Evolutionary conservation across 768 basidiomycete species (phyloP).

Genomic region (Naganishia vaughanmartiniae): DNA sequence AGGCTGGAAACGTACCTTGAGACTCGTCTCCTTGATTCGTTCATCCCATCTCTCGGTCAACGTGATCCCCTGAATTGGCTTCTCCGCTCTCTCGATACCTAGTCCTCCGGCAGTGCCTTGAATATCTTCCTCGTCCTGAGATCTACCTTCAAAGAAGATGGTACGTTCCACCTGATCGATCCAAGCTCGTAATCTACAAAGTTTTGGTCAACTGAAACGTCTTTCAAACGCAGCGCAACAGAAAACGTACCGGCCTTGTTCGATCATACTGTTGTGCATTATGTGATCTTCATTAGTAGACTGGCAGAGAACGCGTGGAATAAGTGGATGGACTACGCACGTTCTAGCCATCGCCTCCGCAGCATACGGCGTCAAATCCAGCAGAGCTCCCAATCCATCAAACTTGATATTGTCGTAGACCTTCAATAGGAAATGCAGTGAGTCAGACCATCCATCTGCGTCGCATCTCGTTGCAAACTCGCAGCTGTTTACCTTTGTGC

Average conservation of each 20-base stretch:
- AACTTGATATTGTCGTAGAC: slow-evolving; percentile 97
- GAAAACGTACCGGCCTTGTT: slow-evolving; percentile 69
- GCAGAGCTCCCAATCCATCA: slow-evolving; percentile 79
- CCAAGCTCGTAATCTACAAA: slow-evolving; percentile 65
- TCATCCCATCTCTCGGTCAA: slow-evolving; percentile 96
- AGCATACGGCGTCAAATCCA: slow-evolving; percentile 84
- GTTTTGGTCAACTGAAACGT: not conserved
- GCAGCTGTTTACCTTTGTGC: slow-evolving; percentile 65
- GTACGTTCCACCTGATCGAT: slow-evolving; percentile 95
- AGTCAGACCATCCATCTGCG: not conserved
- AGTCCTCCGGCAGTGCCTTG: slow-evolving; percentile 92
- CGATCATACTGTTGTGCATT: slow-evolving; percentile 73
- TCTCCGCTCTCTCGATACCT: slow-evolving; percentile 79
- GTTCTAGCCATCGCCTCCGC: slow-evolving; percentile 91
- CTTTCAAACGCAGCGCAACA: not conserved
- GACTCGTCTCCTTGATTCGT: slow-evolving; percentile 82
- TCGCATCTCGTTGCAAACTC: not conserved
- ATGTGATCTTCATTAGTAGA: not conserved
- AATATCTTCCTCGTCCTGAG: slow-evolving; percentile 78
- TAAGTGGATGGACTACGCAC: slow-evolving; percentile 29
- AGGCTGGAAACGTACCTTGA: slow-evolving; percentile 60
- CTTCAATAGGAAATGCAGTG: slow-evolving; percentile 31
- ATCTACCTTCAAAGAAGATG: slow-evolving; percentile 84
- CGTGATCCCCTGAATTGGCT: slow-evolving; percentile 71
- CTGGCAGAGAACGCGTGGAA: not conserved